Base-by-base conservation (phyloP, 805 yeast species). In the Saccharomycopsis malanga region DNA sequence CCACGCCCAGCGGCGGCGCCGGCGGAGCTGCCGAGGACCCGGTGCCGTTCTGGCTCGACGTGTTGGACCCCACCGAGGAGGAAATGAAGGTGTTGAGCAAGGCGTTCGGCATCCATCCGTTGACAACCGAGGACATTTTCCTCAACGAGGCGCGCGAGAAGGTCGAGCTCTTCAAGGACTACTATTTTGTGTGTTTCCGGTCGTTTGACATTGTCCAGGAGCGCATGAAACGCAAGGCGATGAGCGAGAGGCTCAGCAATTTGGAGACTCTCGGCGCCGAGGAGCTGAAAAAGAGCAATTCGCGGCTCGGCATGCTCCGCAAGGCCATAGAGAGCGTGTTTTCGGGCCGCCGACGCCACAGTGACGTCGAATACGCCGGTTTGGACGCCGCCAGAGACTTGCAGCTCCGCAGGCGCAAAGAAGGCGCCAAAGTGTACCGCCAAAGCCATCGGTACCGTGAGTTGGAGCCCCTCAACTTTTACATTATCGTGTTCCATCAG, bases 131-230 rank as follows among this genome's bases (percentile, higher is more conserved):
- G 61, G 98, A 91, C 66, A 89, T 91, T 41, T 83, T 85, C 51
- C 66, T 89, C 25, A 96, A 96, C 1, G 98, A 91, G 61, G 84
- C 95, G 0, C 77, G 98, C 54, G 98, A 91, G 62, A 91, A 91
- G 60, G 96, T 91, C 18, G 98, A 91, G 65, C 64, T 93, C 29
- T 91, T 91, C 68, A 82, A 84, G 58, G 85, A 85, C 54, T 91
- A 91, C 64, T 93, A 91, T 62, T 79, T 91, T 56, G 85, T 93
- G 25, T 88, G 98, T 68, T 93, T 93, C 65, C 72, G 91, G 38
- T 76, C 87, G 17, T 83, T 84, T 62, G 89, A 83, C 61, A 81
- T 89, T 44, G 87, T 83, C 12, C 83, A 83, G 51, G 93, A 84
- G 58, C 74, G 81, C 50, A 66, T 79, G 50, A 76, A 67, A 49